Conservation (phyloP, 345 rosid genomes). For the Punica granatum region DNA sequence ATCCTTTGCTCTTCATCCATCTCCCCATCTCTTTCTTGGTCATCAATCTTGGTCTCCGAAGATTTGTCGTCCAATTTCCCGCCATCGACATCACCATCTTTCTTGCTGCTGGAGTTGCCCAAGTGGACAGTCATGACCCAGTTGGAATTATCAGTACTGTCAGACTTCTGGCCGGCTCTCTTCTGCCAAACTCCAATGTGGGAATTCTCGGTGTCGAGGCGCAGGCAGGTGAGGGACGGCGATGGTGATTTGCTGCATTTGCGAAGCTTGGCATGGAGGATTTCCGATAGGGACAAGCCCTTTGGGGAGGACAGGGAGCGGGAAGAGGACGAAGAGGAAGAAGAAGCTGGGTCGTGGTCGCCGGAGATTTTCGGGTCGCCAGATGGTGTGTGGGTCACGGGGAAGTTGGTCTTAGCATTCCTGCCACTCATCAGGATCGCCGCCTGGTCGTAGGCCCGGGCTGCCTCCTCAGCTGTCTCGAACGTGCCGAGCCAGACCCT, state of each 20-base stretch:
- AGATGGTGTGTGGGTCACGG: constrained; percentile 14
- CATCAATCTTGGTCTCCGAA: constrained; percentile 1
- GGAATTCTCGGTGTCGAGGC: constrained; percentile 52
- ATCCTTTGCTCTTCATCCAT: constrained; percentile 49
- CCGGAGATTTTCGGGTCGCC: background rate
- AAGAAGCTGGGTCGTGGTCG: background rate
- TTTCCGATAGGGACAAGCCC: constrained; percentile 27
- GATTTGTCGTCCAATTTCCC: background rate
- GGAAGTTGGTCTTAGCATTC: constrained; percentile 53
- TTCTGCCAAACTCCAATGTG: constrained; percentile 67
- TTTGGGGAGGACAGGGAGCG: background rate
- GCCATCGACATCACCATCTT: background rate
- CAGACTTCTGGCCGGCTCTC: constrained; percentile 42
- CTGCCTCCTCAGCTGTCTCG: constrained; percentile 56
- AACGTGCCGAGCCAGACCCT: constrained; percentile 63
- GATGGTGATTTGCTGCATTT: constrained; percentile 45
- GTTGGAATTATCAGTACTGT: constrained; percentile 16
- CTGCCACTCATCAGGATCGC: constrained; percentile 50
- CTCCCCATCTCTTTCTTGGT: background rate
- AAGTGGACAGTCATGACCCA: constrained; percentile 59
- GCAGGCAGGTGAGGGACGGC: constrained; percentile 48
- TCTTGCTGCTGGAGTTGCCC: background rate
- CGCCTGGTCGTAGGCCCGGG: constrained; percentile 50
- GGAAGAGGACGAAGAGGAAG: background rate
- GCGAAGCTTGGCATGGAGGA: constrained; percentile 42